Evolutionary conservation across 176 grass and related monocot genomes (phyloP).

Genomic region (Metroxylon sagu): DNA sequence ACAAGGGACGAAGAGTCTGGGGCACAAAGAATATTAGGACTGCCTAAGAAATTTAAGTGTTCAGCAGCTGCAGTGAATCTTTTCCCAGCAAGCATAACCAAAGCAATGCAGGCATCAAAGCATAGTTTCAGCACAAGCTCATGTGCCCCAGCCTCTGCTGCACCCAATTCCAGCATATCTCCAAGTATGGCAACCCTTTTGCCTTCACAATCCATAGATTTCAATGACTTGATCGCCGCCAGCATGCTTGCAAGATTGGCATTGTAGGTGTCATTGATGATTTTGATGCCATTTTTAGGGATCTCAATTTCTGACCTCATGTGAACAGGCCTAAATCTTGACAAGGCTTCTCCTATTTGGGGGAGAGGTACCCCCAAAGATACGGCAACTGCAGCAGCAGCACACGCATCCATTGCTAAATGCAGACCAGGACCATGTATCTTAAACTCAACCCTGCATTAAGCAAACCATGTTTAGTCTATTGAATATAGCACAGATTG

Average conservation of each 20-base stretch:
- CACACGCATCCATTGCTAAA: constrained; percentile 1
- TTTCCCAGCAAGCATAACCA: constrained; percentile 1
- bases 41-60: background rate
- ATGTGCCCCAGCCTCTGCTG: background rate
- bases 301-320: constrained; percentile 3
- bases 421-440: constrained; percentile 1
- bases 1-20: background rate
- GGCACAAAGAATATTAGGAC: background rate
- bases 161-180: constrained; percentile 8
- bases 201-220: constrained; percentile 4
- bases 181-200: constrained; percentile 8
- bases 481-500: background rate
- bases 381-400: constrained; percentile 3
- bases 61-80: constrained; percentile 5
- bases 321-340: constrained; percentile 4
- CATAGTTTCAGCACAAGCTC: constrained; percentile 8
- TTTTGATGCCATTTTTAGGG: background rate
- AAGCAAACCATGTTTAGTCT: background rate
- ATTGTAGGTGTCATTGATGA: constrained; percentile 14
- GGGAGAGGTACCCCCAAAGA: background rate
- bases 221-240: background rate
- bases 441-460: constrained; percentile 9
- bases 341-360: constrained; percentile 7
- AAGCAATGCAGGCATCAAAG: background rate
- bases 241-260: background rate